phyloP scores from a whole-genome alignment of 169 alveolate species.

The Eimeria maxima region DNA sequence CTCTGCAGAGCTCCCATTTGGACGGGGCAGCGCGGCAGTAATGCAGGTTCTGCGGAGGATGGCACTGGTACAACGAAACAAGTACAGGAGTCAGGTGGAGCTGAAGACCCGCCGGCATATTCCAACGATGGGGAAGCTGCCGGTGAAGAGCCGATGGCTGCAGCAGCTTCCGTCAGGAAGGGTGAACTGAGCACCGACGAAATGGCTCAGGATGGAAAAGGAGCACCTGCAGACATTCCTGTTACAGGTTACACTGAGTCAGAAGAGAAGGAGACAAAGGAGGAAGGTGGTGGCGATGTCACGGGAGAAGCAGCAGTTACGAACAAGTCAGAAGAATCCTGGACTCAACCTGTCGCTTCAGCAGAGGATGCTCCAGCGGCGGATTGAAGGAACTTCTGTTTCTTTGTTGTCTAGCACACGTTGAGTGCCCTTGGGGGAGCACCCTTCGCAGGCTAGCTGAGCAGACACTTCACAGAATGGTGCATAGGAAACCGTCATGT shows the following conservation, averaged over 20 bases:
- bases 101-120: slow-evolving; percentile 41
- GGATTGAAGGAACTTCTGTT: slow-evolving; percentile 38
- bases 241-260: slow-evolving; percentile 62
- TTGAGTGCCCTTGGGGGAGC: slow-evolving; percentile 13
- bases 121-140: slow-evolving; percentile 53
- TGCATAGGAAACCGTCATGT: slow-evolving; percentile 9
- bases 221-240: slow-evolving; percentile 37
- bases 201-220: slow-evolving; percentile 66
- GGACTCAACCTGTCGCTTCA: slow-evolving; percentile 52
- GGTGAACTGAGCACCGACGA: slow-evolving; percentile 32
- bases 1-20: slow-evolving; percentile 81
- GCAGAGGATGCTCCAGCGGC: slow-evolving; percentile 47
- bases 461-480: slow-evolving; percentile 22
- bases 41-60: slow-evolving; percentile 68
- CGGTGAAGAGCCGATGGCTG: slow-evolving; percentile 37
- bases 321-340: slow-evolving; percentile 51
- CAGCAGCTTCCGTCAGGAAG: slow-evolving; percentile 45
- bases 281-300: slow-evolving; percentile 36
- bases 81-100: slow-evolving; percentile 49
- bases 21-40: slow-evolving; percentile 84
- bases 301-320: slow-evolving; percentile 43
- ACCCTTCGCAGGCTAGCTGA: not conserved
- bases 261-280: slow-evolving; percentile 76
- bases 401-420: slow-evolving; percentile 46
- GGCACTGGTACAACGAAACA: slow-evolving; percentile 62